Percentiles rank a stretch among this genome's conserved stretches.
These are phyloP conservation scores for Gleditsia sinensis DNA, from an alignment of 306 rosid species.

Conservation along the genomic window DNA sequence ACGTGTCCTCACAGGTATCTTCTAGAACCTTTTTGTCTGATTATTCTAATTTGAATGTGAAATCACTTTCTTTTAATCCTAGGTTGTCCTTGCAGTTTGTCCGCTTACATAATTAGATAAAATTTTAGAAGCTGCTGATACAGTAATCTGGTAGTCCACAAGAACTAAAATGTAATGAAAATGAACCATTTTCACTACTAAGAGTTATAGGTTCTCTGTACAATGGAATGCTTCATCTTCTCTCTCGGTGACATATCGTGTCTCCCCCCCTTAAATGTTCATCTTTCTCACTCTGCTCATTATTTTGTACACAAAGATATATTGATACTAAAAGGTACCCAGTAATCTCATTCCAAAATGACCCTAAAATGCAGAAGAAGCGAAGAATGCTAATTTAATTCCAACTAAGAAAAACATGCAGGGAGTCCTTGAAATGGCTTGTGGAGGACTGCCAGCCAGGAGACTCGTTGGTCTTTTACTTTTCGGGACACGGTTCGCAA, in stretches of 20 bases:
- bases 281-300: too few species aligned
- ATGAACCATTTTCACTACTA: too few species aligned
- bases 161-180: not conserved
- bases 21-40: too few species aligned
- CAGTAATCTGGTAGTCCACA: not conserved
- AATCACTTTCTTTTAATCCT: not conserved
- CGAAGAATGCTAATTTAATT: slow-evolving; percentile 13
- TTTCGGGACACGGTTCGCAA: slow-evolving; percentile 82
- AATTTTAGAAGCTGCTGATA: not conserved
- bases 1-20: too few species aligned
- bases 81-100: not conserved
- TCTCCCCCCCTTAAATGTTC: too few species aligned
- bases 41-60: not conserved
- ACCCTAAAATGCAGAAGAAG: slow-evolving; percentile 45
- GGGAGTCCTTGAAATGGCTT: slow-evolving; percentile 65
- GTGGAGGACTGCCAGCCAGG: slow-evolving; percentile 67
- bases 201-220: too few species aligned
- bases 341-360: slow-evolving; percentile 1
- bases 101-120: not conserved
- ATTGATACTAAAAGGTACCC: too few species aligned
- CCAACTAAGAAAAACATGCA: slow-evolving; percentile 77
- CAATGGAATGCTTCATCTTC: too few species aligned
- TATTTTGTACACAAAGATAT: too few species aligned
- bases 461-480: slow-evolving; percentile 78
- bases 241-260: too few species aligned